Percentiles rank a stretch among this genome's conserved stretches.
phyloP scores from a whole-genome alignment of 2,329 filamentous ascomycete genomes.

The Sarocladium brachiariae region DNA sequence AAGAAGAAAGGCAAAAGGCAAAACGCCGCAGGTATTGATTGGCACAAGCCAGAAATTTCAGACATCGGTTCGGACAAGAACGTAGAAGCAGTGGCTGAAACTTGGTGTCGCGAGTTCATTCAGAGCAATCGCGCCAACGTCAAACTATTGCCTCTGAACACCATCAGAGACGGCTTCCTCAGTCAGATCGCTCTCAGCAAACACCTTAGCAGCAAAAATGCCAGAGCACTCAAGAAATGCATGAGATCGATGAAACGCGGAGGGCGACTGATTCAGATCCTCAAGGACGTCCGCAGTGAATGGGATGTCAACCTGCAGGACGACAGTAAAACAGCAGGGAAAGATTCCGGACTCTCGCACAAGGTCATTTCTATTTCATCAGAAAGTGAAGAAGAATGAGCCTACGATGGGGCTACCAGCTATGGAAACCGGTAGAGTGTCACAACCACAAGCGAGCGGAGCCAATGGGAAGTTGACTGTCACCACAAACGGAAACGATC shows the following conservation, averaged over 20 bases:
- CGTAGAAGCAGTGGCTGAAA: not conserved
- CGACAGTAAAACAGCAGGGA: not conserved
- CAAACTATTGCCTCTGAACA: not conserved
- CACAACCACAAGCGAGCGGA: not conserved
- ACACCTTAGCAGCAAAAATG: not conserved
- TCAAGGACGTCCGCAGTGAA: not conserved
- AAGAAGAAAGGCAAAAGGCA: slow-evolving; percentile 1
- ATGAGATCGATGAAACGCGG: not conserved
- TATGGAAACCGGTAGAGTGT: not conserved
- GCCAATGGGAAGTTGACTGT: not conserved
- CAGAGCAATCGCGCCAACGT: not conserved
- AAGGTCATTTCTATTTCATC: slow-evolving; percentile 11
- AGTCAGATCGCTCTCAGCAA: not conserved
- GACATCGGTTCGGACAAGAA: not conserved
- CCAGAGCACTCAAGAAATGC: not conserved
- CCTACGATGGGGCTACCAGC: slow-evolving; percentile 11
- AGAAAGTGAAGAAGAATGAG: slow-evolving; percentile 21
- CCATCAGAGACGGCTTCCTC: not conserved
- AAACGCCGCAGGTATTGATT: not conserved
- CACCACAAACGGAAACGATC: not conserved
- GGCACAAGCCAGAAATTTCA: not conserved
- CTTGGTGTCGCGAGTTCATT: slow-evolving; percentile 1
- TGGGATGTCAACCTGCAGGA: not conserved
- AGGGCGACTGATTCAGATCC: slow-evolving; percentile 4
- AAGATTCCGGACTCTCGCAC: not conserved